A percentile compares a stretch with the other conserved stretches of the same genome.
Conservation (phyloP, 1,139 yeast species). For the Blastobotrys illinoisensis region DNA sequence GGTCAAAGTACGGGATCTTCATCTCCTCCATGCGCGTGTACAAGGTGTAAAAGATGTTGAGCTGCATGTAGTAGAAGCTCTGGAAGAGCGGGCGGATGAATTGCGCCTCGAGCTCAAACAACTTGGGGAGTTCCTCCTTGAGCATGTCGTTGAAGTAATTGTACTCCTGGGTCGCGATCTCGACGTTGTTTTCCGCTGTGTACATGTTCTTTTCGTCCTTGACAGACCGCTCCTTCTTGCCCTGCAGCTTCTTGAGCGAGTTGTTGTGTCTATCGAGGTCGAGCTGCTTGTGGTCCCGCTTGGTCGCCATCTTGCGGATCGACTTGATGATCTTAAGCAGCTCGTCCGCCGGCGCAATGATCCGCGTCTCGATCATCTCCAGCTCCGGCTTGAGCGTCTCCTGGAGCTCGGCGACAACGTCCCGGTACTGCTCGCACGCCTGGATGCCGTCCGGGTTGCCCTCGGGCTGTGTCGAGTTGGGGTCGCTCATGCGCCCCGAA, state of each 20-base stretch:
- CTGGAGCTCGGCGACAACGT: slow-evolving; percentile 79
- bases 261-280: slow-evolving; percentile 86
- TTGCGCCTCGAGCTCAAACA: slow-evolving; percentile 84
- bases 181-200: slow-evolving; percentile 82
- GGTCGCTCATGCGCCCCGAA: slow-evolving; percentile 86
- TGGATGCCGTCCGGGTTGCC: slow-evolving; percentile 95
- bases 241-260: slow-evolving; percentile 63
- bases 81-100: slow-evolving; percentile 91
- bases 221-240: slow-evolving; percentile 72
- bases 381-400: slow-evolving; percentile 85
- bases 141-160: slow-evolving; percentile 93
- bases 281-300: slow-evolving; percentile 91
- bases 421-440: slow-evolving; percentile 89
- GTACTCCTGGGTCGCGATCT: slow-evolving; percentile 89
- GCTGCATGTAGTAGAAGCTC: slow-evolving; percentile 93
- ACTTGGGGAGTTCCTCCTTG: slow-evolving; percentile 79
- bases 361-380: slow-evolving; percentile 83
- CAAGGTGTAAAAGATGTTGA: slow-evolving; percentile 89
- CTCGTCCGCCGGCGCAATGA: slow-evolving; percentile 90
- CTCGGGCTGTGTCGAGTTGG: slow-evolving; percentile 76
- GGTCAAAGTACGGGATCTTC: slow-evolving; percentile 93
- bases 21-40: slow-evolving; percentile 89
- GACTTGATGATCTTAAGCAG: slow-evolving; percentile 71
- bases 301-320: slow-evolving; percentile 88
- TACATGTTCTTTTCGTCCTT: slow-evolving; percentile 91